Base-by-base conservation (phyloP, 139 green algal genomes). In the Nannochloris sp. region DNA sequence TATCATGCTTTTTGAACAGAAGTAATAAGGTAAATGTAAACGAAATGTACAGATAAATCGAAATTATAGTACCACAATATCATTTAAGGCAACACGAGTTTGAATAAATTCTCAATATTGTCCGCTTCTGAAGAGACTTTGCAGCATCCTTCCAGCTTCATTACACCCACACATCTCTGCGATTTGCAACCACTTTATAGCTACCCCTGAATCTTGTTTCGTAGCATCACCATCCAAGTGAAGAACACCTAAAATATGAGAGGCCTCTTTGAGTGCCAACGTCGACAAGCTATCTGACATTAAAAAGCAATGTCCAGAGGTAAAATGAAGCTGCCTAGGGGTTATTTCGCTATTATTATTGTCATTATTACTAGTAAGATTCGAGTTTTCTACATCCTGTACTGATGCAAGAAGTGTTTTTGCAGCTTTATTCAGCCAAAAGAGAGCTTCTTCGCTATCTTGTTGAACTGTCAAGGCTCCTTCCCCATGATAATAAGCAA, bases 111-210 rank as follows among this genome's bases (percentile, higher is more conserved):
- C 13, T 65, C 24, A 65, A n/a, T 54, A 65, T 53, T 65, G 59
- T 14, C 59, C 59, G 25, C 15, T 65, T n/a, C 34, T 34, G 9
- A 51, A 65, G 31, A 65, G 37, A 27, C 34, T 54, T 38, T 53
- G 34, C 14, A 65, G 15, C 33, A 65, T 23, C 6, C 23, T 36
- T n/a, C 27, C 59, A 32, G 59, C 59, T 33, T 65, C 59, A 37
- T 24, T 29, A 55, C 59, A 54, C 14, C 59, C 59, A n/a, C 25
- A 35, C 14, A 29, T n/a, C 27, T 36, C 14, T 32, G 59, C 25
- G 6, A 54, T 23, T 15, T 53, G 14, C 24, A 65, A 32, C 59
- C 59, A 65, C 25, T 65, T 65, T 13, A 65, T 55, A 8, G 59
- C 59, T 12, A 24, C 25, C 6, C 29, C 27, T 36, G 44, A 32